Evolutionary conservation across 1,284 basidiomycete species (phyloP), one percentile per base, ranked within the genome.

Genomic region (Amylostereum areolatum): DNA sequence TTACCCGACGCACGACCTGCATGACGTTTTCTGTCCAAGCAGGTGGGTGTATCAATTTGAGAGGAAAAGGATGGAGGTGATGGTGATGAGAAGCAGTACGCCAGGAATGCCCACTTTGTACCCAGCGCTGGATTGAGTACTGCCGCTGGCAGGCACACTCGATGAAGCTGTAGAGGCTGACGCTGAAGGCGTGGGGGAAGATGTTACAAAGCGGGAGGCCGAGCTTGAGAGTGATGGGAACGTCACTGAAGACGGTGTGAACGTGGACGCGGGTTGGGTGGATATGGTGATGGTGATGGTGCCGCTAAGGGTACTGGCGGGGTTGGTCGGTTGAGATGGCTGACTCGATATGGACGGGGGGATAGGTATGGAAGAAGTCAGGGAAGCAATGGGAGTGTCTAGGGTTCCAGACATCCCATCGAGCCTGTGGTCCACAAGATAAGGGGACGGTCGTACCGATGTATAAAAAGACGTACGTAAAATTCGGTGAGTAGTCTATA

Each of bases 341-440:
- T 34, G n/a, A 12, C 12, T 8, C n/a, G 48, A 5, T 25, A 60
- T 52, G 3, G 68, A 64, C 24, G 74, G 57, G 1, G 81, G 72
- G 2, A 80, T 66, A 42, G 78, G 60, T 40, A 76, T 69, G 41
- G 68, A 53, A 3, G 75, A 67, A 47, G 74, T 78, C 36, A 75
- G 72, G 45, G 75, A 66, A 1, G 76, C 58, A 30, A 79, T 61
- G 24, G 78, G 73, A 4, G 69, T 65, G 9, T 66, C 55, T 57
- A 80, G 74, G 28, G 76, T 78, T 43, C 84, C 84, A 7, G 68
- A 68, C 83, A 86, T 84, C 35, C 69, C 68, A 35, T 68, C 61
- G 29, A 86, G 67, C 7, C 80, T 85, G 54, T 24, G 35, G 25
- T 39, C 25, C 32, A 47, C 34, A 31, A 57, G 36, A 32, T 47